Percentiles rank a stretch among this genome's conserved stretches.
phyloP scores from a whole-genome alignment of 139 green algal species.

The Volvox reticuliferus region DNA sequence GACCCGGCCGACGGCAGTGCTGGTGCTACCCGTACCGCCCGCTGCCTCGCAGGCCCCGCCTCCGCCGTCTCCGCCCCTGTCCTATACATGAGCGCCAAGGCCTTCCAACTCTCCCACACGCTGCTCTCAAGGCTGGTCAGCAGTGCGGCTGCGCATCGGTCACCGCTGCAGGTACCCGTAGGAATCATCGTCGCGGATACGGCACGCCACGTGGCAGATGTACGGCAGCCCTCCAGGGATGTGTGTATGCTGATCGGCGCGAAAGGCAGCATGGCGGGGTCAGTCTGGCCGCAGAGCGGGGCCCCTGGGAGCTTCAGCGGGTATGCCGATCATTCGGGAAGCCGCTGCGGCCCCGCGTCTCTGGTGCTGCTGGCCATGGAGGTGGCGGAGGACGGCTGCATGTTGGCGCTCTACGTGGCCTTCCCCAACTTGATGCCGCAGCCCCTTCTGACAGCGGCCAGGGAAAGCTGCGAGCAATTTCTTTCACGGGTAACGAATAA shows the following conservation, averaged over 20 bases:
- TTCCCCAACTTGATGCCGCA: constrained; percentile 17
- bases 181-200: neutral
- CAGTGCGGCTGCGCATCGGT: too few relatives aligned
- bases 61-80: neutral
- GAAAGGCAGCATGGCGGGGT: neutral
- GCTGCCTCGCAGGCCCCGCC: too few relatives aligned
- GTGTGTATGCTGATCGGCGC: constrained; percentile 9
- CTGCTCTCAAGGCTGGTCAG: neutral
- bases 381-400: constrained; percentile 20
- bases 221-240: constrained; percentile 5
- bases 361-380: constrained; percentile 22
- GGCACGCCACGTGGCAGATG: neutral
- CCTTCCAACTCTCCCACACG: constrained; percentile 18
- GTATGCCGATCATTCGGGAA: neutral
- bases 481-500: neutral
- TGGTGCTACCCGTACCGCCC: too few relatives aligned
- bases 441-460: neutral
- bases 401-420: constrained; percentile 24
- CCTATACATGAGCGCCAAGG: constrained; percentile 9
- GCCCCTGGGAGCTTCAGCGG: neutral
- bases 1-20: too few relatives aligned
- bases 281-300: neutral
- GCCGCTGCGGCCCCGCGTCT: neutral
- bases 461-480: constrained; percentile 21
- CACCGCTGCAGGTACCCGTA: too few relatives aligned